phyloP scores from a whole-genome alignment of 1,139 yeast species.

The Sugiyamaella neomexicana region DNA sequence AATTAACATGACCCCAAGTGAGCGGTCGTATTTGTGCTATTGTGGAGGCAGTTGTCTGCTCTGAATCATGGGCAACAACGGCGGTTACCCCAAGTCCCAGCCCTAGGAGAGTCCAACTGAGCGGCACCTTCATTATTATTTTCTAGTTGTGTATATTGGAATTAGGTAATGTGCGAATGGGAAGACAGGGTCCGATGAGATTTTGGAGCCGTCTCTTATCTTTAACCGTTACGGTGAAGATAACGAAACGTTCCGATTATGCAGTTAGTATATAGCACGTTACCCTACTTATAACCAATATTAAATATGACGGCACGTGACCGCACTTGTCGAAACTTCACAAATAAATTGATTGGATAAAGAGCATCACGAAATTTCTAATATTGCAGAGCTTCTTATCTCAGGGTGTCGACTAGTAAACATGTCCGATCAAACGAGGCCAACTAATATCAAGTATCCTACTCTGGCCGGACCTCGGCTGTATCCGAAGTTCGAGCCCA shows the following conservation, averaged over 20 bases:
- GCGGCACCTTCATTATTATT: not conserved
- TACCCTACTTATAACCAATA: too few relatives aligned
- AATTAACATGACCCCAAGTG: conserved; percentile 70
- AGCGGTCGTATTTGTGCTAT: conserved; percentile 34
- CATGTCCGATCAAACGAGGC: conserved; percentile 17
- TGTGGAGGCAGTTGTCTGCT: too few relatives aligned
- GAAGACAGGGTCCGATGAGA: too few relatives aligned
- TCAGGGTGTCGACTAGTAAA: not conserved
- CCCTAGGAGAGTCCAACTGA: not conserved
- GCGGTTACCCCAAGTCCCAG: not conserved
- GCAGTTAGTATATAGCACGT: not conserved
- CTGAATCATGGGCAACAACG: too few relatives aligned
- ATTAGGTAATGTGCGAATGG: too few relatives aligned
- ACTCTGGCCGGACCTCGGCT: conserved; percentile 18
- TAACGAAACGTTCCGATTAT: conserved; percentile 8
- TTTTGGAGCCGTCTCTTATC: not conserved
- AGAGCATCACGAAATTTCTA: conserved; percentile 9
- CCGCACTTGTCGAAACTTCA: not conserved
- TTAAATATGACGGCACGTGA: too few relatives aligned
- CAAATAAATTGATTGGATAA: conserved; percentile 10
- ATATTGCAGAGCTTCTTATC: not conserved
- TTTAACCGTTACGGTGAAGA: not conserved
- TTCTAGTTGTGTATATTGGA: too few relatives aligned
- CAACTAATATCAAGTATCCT: conserved; percentile 21
- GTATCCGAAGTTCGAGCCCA: conserved; percentile 40